Evolutionary conservation across 139 green algal species (phyloP), one percentile per base, ranked within the genome.

Genomic region (Chloropicon primus): DNA sequence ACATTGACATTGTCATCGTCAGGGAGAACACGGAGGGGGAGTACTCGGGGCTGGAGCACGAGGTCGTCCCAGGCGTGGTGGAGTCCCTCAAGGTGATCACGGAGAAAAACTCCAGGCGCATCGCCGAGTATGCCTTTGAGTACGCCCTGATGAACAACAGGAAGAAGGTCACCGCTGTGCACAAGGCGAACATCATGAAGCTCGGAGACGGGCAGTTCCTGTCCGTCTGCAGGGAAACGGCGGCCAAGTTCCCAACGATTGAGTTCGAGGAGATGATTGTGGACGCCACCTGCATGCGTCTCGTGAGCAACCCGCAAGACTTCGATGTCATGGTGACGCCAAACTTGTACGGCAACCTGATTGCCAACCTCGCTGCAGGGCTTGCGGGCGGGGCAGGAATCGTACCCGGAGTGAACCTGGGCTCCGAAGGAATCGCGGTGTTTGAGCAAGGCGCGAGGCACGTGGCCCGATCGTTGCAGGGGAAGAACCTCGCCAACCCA

Each of bases 181-280:
- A 85, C 76, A 85, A 85, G 77, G 81, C 81, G 1, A 85, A 85
- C 80, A 85, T 85, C 77, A 85, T 85, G 81, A 85, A 85, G 75
- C 81, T 85, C 54, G 74, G 41, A 17, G 81, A 85, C 73, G 81
- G 81, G 3, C 80, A 85, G 22, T 85, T 85, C 25, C 80, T 88
- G 1, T 79, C 87, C 27, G 76, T 76, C 1, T 74, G 71, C 2
- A 24, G 79, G 21, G 41, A 62, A 17, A 62, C 17, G 17, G 5
- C 41, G 5, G 5, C 41, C 41, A 72, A 74, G 21, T 88, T 82
- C 82, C 85, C 83, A 53, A 75, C 24, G 17, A 84, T 84, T n/a
- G 81, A 85, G 74, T 84, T 84, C 54, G 84, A 84, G 23, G 81
- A 85, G 26, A 83, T 85, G 3, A 85, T 85, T 26, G 82, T 85